Conservation (phyloP, 192 early-diverging fungal genomes). For the Gigaspora rosea region DNA sequence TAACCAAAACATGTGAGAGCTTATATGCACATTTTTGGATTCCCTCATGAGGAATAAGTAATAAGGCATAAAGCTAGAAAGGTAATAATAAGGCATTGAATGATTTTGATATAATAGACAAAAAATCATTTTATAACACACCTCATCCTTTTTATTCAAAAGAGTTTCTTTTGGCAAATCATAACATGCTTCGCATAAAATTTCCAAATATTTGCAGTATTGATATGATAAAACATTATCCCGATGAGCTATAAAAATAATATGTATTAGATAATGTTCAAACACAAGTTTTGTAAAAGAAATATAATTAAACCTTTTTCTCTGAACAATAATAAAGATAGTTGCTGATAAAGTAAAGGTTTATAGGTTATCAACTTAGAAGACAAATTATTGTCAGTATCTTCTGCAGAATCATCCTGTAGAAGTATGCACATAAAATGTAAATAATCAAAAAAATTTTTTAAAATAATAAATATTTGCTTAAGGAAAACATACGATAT, state of each 20-base stretch:
- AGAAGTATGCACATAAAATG: no score
- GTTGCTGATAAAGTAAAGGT: background rate
- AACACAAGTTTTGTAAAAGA: background rate
- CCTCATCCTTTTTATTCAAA: conserved; percentile 1
- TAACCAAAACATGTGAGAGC: conserved; percentile 35
- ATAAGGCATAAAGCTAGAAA: conserved; percentile 33
- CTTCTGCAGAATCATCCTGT: no score
- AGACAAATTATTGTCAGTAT: background rate
- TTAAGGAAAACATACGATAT: no score
- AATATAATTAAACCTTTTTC: conserved; percentile 11
- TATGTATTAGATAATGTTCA: background rate
- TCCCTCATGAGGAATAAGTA: conserved; percentile 38
- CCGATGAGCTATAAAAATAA: conserved; percentile 15
- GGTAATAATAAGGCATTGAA: no score
- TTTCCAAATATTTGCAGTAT: conserved; percentile 14
- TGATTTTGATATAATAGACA: background rate
- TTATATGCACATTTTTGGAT: conserved; percentile 45
- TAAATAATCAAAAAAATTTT: no score
- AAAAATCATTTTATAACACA: background rate
- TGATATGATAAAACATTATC: conserved; percentile 16
- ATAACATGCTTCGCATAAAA: conserved; percentile 16
- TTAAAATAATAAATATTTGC: no score
- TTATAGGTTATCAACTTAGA: background rate
- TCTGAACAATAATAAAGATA: conserved; percentile 1
- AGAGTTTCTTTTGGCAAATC: background rate